These are phyloP conservation scores for Aspergillus fructus DNA, from an alignment of 2,329 filamentous ascomycete species.

Conservation along the genomic window DNA sequence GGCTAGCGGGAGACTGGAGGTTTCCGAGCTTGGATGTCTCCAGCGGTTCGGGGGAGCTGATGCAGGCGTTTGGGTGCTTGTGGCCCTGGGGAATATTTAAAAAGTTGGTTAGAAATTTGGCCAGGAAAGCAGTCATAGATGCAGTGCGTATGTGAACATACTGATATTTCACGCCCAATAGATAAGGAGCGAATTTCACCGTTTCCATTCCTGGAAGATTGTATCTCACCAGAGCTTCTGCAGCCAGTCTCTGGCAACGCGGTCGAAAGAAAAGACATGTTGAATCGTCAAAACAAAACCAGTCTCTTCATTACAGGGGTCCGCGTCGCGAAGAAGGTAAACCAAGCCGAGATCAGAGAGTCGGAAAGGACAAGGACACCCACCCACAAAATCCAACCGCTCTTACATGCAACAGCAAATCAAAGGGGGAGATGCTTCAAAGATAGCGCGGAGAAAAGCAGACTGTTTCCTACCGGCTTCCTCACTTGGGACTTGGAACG, in stretches of 20 bases:
- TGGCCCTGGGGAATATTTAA: slow-evolving; percentile 16
- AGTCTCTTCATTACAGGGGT: not conserved
- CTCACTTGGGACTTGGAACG: not conserved
- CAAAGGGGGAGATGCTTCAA: slow-evolving; percentile 21
- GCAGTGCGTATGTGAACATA: slow-evolving; percentile 18
- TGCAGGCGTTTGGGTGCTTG: slow-evolving; percentile 26
- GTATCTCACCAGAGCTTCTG: slow-evolving; percentile 22
- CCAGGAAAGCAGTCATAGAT: too few relatives aligned
- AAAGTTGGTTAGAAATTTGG: not conserved
- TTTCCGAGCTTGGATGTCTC: slow-evolving; percentile 36
- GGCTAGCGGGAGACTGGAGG: slow-evolving; percentile 24
- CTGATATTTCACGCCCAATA: slow-evolving; percentile 27
- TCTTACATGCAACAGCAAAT: slow-evolving; percentile 25
- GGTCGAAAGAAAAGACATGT: slow-evolving; percentile 30
- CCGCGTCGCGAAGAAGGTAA: slow-evolving; percentile 9
- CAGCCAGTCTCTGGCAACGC: slow-evolving; percentile 25
- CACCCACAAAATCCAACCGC: slow-evolving; percentile 22
- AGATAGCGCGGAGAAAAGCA: slow-evolving; percentile 23
- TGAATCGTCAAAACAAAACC: slow-evolving; percentile 5
- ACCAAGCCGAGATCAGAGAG: slow-evolving; percentile 12
- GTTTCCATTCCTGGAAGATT: slow-evolving; percentile 21
- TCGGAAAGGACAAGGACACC: slow-evolving; percentile 14
- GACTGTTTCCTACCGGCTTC: slow-evolving; percentile 8
- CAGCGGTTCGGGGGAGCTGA: slow-evolving; percentile 31
- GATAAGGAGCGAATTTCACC: slow-evolving; percentile 17